Evolutionary conservation across 129 eudicot species (phyloP).

Genomic region (Tagetes patula): DNA sequence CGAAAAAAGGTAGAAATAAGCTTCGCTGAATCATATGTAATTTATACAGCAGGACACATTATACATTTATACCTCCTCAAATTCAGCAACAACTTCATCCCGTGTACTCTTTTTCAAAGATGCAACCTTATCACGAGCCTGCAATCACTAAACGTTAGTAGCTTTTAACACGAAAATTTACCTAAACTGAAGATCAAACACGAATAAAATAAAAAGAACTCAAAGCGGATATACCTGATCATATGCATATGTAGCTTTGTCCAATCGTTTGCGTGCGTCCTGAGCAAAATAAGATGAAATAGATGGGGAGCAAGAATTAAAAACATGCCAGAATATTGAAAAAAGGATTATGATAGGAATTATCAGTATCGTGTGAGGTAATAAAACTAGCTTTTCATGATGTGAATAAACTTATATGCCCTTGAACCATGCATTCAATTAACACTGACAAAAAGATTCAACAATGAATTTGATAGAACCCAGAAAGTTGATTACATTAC

Average conservation of each 20-base stretch:
- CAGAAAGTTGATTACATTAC: no score
- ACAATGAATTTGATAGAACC: neutral
- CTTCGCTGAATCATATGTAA: neutral
- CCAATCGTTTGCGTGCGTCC: conserved; percentile 90
- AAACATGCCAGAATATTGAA: neutral
- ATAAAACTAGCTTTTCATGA: conserved; percentile 17
- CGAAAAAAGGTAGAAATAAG: conserved; percentile 33
- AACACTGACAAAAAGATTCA: conserved; percentile 5
- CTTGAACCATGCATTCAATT: neutral
- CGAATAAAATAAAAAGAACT: neutral
- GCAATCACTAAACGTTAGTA: conserved; percentile 21
- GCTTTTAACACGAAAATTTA: neutral
- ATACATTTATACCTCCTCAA: conserved; percentile 72
- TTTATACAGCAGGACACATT: conserved; percentile 12
- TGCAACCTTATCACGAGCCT: conserved; percentile 93
- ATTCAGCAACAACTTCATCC: conserved; percentile 85
- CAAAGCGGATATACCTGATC: conserved; percentile 63
- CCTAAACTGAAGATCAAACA: conserved; percentile 8
- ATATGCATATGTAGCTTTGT: conserved; percentile 72
- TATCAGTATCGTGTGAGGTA: conserved; percentile 6
- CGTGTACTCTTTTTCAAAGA: conserved; percentile 81
- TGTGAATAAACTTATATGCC: conserved; percentile 2
- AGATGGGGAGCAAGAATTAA: conserved; percentile 11
- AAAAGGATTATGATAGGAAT: conserved; percentile 7
- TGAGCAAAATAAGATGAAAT: conserved; percentile 36